These are phyloP conservation scores for Nothophoma quercina DNA, from an alignment of 2,329 filamentous ascomycete genomes.

Conservation along the genomic window DNA sequence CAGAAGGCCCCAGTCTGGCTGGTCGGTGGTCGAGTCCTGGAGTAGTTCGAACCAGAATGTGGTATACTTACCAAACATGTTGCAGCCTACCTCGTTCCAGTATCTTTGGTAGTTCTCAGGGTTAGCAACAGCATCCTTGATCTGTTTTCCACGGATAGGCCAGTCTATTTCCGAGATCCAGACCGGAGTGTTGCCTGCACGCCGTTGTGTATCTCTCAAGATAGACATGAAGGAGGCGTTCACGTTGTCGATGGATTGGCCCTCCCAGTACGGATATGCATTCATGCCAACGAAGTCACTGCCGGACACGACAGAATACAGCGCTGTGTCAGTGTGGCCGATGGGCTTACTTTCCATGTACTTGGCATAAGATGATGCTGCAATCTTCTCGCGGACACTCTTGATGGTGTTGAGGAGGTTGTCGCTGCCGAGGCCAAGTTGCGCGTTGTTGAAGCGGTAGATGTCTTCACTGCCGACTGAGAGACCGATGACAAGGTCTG, in stretches of 20 bases:
- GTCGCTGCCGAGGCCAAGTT: conserved; percentile 67
- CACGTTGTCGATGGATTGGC: conserved; percentile 38
- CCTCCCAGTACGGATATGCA: conserved; percentile 44
- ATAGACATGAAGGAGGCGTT: conserved; percentile 48
- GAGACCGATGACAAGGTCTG: conserved; percentile 49
- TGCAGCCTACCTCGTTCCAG: conserved; percentile 42
- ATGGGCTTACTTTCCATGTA: conserved; percentile 51
- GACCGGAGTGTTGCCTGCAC: conserved; percentile 32
- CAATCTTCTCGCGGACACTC: conserved; percentile 54
- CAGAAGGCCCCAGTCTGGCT: conserved; percentile 39
- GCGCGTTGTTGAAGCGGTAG: conserved; percentile 66
- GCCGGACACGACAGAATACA: conserved; percentile 32
- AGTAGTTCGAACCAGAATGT: conserved; percentile 45
- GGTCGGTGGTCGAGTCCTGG: conserved; percentile 28
- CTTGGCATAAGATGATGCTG: conserved; percentile 64
- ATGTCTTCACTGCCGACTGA: conserved; percentile 55
- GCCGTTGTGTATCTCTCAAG: conserved; percentile 29
- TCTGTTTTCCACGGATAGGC: conserved; percentile 30
- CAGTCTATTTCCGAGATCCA: conserved; percentile 49
- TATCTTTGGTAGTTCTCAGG: conserved; percentile 35
- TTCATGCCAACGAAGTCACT: conserved; percentile 46
- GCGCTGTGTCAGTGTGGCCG: conserved; percentile 45
- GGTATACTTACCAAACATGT: conserved; percentile 40
- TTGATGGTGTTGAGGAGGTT: conserved; percentile 66
- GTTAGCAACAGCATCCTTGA: conserved; percentile 24